phyloP scores from a whole-genome alignment of 2,329 filamentous ascomycete genomes.

The Pseudocercospora fijiensis region DNA sequence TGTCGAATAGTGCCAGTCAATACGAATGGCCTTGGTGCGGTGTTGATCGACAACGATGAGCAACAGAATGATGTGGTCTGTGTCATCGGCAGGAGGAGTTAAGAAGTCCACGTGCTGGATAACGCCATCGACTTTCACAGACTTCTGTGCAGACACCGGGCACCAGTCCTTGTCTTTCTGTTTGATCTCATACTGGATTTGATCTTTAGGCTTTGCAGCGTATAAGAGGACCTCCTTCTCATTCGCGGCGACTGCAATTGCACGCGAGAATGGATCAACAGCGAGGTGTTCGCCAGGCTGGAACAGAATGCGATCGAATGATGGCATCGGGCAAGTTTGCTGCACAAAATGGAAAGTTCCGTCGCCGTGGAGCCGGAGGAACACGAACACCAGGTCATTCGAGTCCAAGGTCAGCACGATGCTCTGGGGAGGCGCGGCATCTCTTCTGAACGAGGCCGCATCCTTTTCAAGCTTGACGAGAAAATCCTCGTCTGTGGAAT shows the following conservation, averaged over 20 bases:
- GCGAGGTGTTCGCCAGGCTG: slow-evolving; percentile 66
- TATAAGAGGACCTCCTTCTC: slow-evolving; percentile 71
- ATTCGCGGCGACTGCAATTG: slow-evolving; percentile 67
- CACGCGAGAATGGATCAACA: slow-evolving; percentile 69
- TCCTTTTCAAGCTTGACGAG: slow-evolving; percentile 31
- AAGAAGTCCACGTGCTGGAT: slow-evolving; percentile 88
- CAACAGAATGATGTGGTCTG: slow-evolving; percentile 72
- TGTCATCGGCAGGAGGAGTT: slow-evolving; percentile 65
- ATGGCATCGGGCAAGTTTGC: slow-evolving; percentile 60
- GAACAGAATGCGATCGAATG: slow-evolving; percentile 51
- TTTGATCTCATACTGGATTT: slow-evolving; percentile 54
- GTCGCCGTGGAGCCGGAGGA: slow-evolving; percentile 50
- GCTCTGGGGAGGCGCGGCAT: slow-evolving; percentile 68
- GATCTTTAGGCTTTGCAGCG: slow-evolving; percentile 60
- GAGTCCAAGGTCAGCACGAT: slow-evolving; percentile 74
- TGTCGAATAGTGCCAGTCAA: slow-evolving; percentile 36
- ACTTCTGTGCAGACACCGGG: slow-evolving; percentile 59
- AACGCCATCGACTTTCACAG: slow-evolving; percentile 60
- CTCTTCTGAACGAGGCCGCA: slow-evolving; percentile 12
- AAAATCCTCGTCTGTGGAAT: slow-evolving; percentile 41
- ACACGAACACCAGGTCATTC: slow-evolving; percentile 74
- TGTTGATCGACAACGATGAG: slow-evolving; percentile 54
- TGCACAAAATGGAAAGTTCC: slow-evolving; percentile 61
- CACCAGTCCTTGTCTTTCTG: slow-evolving; percentile 47
- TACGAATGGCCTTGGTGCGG: slow-evolving; percentile 42